Evolutionary conservation across 768 basidiomycete genomes (phyloP).

Genomic region (Boletus rubropictus): DNA sequence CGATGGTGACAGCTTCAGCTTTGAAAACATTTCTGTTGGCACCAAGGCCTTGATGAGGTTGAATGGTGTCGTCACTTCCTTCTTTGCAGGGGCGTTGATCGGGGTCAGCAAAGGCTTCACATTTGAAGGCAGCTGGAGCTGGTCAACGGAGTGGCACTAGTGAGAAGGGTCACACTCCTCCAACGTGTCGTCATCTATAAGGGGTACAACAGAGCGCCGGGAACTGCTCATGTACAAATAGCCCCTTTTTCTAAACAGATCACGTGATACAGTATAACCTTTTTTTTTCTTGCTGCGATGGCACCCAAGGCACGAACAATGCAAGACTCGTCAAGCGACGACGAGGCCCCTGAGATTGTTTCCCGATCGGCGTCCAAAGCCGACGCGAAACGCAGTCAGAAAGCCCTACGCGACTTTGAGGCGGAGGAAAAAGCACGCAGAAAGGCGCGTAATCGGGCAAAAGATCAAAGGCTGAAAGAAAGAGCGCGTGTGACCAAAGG

Average conservation of each 20-base stretch:
- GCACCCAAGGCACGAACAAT: slow-evolving; percentile 12
- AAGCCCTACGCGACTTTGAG: slow-evolving; percentile 34
- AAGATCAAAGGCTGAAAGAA: slow-evolving; percentile 47
- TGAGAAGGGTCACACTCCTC: neutral
- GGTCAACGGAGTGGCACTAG: neutral
- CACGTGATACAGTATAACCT: neutral
- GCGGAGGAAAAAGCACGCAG: slow-evolving; percentile 36
- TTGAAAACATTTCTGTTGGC: neutral
- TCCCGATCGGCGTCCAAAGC: slow-evolving; percentile 44
- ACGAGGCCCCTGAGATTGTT: slow-evolving; percentile 47
- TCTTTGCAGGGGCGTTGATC: neutral
- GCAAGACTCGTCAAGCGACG: slow-evolving; percentile 28
- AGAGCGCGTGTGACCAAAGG: slow-evolving; percentile 30
- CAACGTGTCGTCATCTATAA: neutral
- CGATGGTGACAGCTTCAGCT: neutral
- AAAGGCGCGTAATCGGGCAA: slow-evolving; percentile 42
- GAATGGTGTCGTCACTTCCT: neutral
- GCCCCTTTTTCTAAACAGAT: neutral
- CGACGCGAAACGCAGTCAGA: slow-evolving; percentile 32
- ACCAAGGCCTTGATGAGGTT: neutral
- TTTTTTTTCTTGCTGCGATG: slow-evolving; percentile 7
- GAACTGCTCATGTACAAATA: no score
- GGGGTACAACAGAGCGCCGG: no score
- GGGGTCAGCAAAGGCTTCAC: neutral
- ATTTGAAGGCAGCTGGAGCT: neutral